phyloP scores from a whole-genome alignment of 2,329 filamentous ascomycete genomes.

The Beauveria caledonica region DNA sequence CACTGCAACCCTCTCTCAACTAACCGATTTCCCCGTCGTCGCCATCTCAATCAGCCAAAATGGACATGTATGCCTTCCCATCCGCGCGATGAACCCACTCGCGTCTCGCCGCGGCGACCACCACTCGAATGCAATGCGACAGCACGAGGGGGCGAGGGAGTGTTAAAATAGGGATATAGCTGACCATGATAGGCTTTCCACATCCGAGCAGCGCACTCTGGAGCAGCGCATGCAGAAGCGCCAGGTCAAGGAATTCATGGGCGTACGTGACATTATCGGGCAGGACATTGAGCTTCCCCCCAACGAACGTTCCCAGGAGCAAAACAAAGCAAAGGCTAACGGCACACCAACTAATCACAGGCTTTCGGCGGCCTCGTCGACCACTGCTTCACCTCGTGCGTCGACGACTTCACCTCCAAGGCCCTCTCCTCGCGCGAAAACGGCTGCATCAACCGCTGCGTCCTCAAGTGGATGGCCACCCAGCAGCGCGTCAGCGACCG shows the following conservation, averaged over 20 bases:
- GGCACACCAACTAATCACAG: constrained; percentile 15
- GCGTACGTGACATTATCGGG: constrained; percentile 49
- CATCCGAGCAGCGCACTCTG: constrained; percentile 83
- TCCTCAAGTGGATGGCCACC: constrained; percentile 91
- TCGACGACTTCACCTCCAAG: constrained; percentile 98
- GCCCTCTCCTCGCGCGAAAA: constrained; percentile 80
- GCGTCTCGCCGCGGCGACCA: not conserved
- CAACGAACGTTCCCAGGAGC: not conserved
- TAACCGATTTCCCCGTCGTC: constrained; percentile 1
- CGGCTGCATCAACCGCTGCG: constrained; percentile 87
- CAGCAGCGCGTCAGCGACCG: constrained; percentile 85
- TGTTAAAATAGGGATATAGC: not conserved
- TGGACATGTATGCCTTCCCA: constrained; percentile 16
- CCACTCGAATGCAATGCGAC: not conserved
- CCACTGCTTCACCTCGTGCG: constrained; percentile 92
- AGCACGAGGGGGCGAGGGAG: too few relatives aligned
- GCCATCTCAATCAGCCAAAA: constrained; percentile 14
- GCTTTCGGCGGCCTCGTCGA: constrained; percentile 47
- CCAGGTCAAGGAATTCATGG: constrained; percentile 99
- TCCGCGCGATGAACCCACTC: not conserved
- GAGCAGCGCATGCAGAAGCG: constrained; percentile 92
- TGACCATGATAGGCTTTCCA: constrained; percentile 47
- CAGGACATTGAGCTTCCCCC: not conserved
- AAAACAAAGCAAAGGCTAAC: not conserved
- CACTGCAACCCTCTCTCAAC: not conserved